These are phyloP conservation scores for Thymus mandschuricus DNA, from an alignment of 257 asterid genomes.

Conservation along the genomic window DNA sequence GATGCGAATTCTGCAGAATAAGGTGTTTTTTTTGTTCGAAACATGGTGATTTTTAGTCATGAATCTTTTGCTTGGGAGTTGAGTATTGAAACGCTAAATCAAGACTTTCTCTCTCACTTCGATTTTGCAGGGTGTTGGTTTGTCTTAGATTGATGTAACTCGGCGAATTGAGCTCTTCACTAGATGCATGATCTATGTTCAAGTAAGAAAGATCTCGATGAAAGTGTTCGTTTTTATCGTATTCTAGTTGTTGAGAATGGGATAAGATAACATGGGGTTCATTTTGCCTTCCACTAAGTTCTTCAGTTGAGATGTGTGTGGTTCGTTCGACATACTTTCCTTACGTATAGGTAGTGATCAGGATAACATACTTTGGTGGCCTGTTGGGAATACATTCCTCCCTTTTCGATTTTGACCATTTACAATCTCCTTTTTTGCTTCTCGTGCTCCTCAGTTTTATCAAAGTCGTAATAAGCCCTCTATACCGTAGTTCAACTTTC, in stretches of 20 bases:
- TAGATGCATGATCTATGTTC: conserved; percentile 75
- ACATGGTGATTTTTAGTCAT: conserved; percentile 17
- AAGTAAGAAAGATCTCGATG: conserved; percentile 53
- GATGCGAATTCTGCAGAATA: background rate
- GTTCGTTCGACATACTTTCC: too few species aligned
- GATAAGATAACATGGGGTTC: background rate
- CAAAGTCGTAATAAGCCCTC: background rate
- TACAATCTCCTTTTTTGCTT: background rate
- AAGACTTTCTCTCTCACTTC: conserved; percentile 27
- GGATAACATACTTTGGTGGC: background rate
- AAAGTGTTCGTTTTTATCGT: conserved; percentile 3
- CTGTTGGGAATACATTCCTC: background rate
- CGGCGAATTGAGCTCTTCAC: conserved; percentile 34
- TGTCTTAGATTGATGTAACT: conserved; percentile 31
- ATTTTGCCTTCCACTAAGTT: background rate
- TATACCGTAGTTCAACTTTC: background rate
- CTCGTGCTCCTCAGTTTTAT: background rate
- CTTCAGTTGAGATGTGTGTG: background rate
- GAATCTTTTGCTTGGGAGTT: conserved; percentile 6
- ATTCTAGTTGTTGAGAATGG: background rate
- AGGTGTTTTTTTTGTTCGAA: background rate
- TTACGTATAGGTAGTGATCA: background rate
- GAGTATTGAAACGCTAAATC: conserved; percentile 24
- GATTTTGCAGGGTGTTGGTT: conserved; percentile 45
- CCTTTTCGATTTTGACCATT: background rate